Base-by-base conservation (phyloP, 768 basidiomycete genomes). In the Rhodotorula paludigena region DNA sequence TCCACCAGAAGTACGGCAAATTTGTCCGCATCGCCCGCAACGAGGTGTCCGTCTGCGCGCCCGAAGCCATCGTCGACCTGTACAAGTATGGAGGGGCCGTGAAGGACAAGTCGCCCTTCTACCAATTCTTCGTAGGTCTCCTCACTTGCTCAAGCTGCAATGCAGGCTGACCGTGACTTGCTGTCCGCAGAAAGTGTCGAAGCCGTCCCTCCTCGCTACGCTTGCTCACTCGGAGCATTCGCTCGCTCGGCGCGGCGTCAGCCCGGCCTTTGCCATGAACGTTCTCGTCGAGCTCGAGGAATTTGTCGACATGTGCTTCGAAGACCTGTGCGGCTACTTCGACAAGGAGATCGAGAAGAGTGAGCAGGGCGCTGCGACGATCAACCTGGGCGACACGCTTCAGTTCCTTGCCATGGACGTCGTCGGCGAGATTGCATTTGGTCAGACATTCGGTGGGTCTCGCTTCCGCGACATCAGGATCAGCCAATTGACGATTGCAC, bases 221-320 rank as follows among this genome's bases (percentile, higher is more conserved):
- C 53, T 63, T 11, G 3, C 35, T 7, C 61, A 63, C 52, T 41
- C 23, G 2, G 36, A 32, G 20, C 61, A 63, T 33, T 6, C 35
- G 10, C 16, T n/a, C 11, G 52, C 52, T 5, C 36, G 61, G 0
- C 48, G 52, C 33, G 33, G 61, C 23, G 48, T 63, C n/a, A 41
- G 47, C 28, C 61, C 52, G 7, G 61, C 61, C 23, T 63, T 63
- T 28, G 23, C 61, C 16, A 63, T 63, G 61, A 55, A 63, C 42
- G 23, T 38, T 28, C 49, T 63, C 20, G 35, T 53, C 42, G 61
- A 56, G 7, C 61, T 63, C 16, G 61, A 63, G 28, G 48, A 49
- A 35, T 63, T 38, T 23, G 61, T 63, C 38, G 61, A 63, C 61
- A 14, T 21, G 9, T 55, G 51, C 41, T 51, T 53, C 30, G 54